Conservation (phyloP, 2,329 filamentous ascomycete genomes). For the Microdochium trichocladiopsis region DNA sequence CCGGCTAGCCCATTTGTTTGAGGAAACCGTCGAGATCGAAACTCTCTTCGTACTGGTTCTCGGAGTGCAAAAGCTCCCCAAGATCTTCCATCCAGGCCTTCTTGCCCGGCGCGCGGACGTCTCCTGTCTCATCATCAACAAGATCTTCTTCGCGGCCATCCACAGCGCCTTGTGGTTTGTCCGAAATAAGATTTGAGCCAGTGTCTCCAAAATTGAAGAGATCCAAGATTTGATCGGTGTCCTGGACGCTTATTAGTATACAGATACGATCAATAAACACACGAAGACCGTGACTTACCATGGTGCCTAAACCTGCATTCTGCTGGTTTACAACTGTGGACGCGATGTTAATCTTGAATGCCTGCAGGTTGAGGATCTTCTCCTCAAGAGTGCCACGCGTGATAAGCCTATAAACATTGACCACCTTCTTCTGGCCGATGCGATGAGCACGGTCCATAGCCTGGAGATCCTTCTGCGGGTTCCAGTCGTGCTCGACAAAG, state of each 20-base stretch:
- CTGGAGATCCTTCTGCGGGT: constrained; percentile 96
- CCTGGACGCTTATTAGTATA: constrained; percentile 55
- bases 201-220: constrained; percentile 87
- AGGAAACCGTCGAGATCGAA: constrained; percentile 95
- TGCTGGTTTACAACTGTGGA: constrained; percentile 98
- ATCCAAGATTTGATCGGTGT: constrained; percentile 96
- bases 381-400: constrained; percentile 94
- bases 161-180: constrained; percentile 49
- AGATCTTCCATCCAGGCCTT: constrained; percentile 93
- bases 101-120: constrained; percentile 90
- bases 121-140: constrained; percentile 86
- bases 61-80: constrained; percentile 86
- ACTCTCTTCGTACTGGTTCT: constrained; percentile 95
- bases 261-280: background rate
- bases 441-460: constrained; percentile 98
- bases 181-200: constrained; percentile 57
- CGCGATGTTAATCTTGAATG: constrained; percentile 98
- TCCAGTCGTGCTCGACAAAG: constrained; percentile 99
- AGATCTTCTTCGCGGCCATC: constrained; percentile 73
- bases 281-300: constrained; percentile 7
- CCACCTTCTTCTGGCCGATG: constrained; percentile 99
- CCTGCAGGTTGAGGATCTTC: constrained; percentile 95
- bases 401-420: constrained; percentile 96
- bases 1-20: constrained; percentile 61
- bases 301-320: constrained; percentile 73